phyloP scores from a whole-genome alignment of 352 stramenopile species.

The Phytophthora quininea region DNA sequence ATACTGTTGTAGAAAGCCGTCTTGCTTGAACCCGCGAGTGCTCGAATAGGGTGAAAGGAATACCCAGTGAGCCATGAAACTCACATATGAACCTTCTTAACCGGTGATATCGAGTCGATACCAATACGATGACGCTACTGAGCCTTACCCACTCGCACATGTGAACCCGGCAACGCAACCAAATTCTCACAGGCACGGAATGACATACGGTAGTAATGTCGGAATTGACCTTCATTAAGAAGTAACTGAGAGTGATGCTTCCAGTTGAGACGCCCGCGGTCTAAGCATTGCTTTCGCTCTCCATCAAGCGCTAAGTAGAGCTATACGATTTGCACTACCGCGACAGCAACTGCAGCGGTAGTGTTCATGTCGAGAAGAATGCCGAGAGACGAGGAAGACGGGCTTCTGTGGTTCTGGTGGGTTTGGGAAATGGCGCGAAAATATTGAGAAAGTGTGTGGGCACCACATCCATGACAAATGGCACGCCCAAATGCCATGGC shows the following conservation, averaged over 20 bases:
- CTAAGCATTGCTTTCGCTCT: neutral
- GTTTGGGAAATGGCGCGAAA: no score
- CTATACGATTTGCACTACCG: neutral
- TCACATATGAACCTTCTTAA: constrained; percentile 9
- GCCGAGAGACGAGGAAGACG: no score
- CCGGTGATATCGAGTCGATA: neutral
- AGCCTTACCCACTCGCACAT: constrained; percentile 1
- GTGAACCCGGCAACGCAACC: no score
- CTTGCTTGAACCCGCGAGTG: neutral
- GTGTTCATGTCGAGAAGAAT: no score
- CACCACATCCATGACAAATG: no score
- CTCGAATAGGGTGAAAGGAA: constrained; percentile 5
- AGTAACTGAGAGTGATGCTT: constrained; percentile 1
- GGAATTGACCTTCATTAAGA: no score
- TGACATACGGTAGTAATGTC: no score
- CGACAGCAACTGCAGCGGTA: neutral
- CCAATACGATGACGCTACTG: constrained; percentile 1
- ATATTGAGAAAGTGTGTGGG: no score
- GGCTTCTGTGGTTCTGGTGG: no score
- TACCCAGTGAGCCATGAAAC: constrained; percentile 8
- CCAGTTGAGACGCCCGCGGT: constrained; percentile 5
- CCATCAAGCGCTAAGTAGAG: neutral
- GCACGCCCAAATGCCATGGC: no score
- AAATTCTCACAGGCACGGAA: no score
- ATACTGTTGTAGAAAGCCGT: constrained; percentile 1